Base-by-base conservation (phyloP, 1,284 basidiomycete genomes). In the Tetrapyrgos nigripes region DNA sequence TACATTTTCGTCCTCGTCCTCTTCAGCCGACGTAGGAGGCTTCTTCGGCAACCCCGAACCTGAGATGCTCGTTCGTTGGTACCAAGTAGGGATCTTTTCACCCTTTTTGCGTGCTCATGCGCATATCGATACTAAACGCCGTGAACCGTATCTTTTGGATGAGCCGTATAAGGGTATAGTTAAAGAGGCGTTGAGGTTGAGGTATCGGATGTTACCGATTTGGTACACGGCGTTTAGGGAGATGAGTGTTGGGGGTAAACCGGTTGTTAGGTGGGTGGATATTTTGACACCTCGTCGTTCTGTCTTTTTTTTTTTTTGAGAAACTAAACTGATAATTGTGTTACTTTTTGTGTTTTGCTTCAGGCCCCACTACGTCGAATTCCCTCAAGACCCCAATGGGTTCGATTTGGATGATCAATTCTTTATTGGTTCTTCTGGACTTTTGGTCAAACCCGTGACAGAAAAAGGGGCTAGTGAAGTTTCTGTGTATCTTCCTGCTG, bases 101-200 rank as follows among this genome's bases (percentile, higher is more conserved):
- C 97, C 97, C 3, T 99, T 99, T 86, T 97, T 99, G 90, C 88
- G 97, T 54, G 97, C 97, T 0, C 97, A 99, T 75, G 97, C 97
- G 4, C 96, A 98, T 74, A 91, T 98, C 67, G 97, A 99, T 75
- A 97, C 97, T 45, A 99, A 98, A 79, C 88, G 97, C 44, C 88
- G 97, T 49, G 97, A 99, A 75, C 97, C 97, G 0, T 99, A 91
- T 81, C 83, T 99, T 0, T 85, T 93, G 54, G 93, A 95, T 17
- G 91, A 97, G 69, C 95, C 96, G 0, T 90, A 93, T 77, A 91
- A 92, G 76, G 81, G 86, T 35, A 90, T 94, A 45, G 76, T 98
- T 29, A 85, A 91, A 31, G 88, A 94, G 63, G 83, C 91, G 49
- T 80, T 99, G 57, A 85, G 91, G 33, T 78, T 98, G 61, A 82